A percentile compares a stretch with the other conserved stretches of the same genome.
Conservation (phyloP, 495 filamentous ascomycete species). For the Penicillium bovifimosum region DNA sequence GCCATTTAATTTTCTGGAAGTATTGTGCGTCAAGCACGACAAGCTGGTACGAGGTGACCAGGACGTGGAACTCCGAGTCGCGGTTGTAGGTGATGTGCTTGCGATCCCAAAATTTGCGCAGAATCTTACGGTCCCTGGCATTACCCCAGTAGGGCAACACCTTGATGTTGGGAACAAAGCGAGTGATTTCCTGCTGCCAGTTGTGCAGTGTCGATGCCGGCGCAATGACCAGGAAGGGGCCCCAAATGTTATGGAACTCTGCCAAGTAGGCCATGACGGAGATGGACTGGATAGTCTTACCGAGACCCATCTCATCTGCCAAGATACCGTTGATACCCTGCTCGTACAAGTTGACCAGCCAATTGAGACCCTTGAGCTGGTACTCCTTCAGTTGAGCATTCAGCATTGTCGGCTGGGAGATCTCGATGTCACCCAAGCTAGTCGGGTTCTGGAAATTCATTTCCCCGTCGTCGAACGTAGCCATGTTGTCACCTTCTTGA, state of each 20-base stretch:
- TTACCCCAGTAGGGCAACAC: conserved; percentile 96
- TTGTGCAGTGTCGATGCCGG: conserved; percentile 96
- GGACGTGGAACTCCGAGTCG: conserved; percentile 89
- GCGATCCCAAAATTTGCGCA: conserved; percentile 98
- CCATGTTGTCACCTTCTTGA: conserved; percentile 41
- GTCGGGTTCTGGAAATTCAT: conserved; percentile 99
- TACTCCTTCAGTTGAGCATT: conserved; percentile 95
- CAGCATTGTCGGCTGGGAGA: conserved; percentile 91
- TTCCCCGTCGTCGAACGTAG: conserved; percentile 67
- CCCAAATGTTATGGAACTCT: conserved; percentile 96
- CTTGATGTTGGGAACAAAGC: conserved; percentile 89
- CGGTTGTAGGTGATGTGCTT: conserved; percentile 93
- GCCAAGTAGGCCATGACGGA: conserved; percentile 99
- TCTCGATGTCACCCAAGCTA: conserved; percentile 85
- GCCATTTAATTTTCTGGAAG: conserved; percentile 98
- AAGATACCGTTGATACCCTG: conserved; percentile 99
- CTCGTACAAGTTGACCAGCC: conserved; percentile 98
- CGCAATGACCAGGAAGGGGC: conserved; percentile 94
- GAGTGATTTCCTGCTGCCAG: conserved; percentile 96
- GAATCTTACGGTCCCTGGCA: conserved; percentile 88
- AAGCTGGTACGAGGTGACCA: conserved; percentile 95
- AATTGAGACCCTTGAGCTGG: conserved; percentile 96
- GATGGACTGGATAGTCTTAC: conserved; percentile 97
- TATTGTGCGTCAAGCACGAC: conserved; percentile 94
- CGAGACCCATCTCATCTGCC: conserved; percentile 98